These are phyloP conservation scores for Gossypium mustelinum DNA, from an alignment of 345 rosid genomes.

Conservation along the genomic window DNA sequence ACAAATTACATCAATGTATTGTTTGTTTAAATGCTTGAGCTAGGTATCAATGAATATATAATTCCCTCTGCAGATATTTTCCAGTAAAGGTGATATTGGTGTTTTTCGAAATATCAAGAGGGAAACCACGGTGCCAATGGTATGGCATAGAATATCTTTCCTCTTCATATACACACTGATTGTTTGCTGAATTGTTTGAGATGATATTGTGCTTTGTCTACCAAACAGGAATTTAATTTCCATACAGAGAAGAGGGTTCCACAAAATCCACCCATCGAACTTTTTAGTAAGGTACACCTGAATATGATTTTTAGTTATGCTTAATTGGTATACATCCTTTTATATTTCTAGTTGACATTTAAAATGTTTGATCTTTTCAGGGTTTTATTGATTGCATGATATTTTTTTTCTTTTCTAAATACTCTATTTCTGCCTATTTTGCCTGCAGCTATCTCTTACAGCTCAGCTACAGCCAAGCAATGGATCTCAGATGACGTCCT, in stretches of 20 bases:
- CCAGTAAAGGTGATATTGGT: slow-evolving; percentile 79
- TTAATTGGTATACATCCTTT: background rate
- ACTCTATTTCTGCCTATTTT: background rate
- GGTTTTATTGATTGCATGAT: background rate
- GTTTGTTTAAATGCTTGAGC: slow-evolving; percentile 15
- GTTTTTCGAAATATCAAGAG: slow-evolving; percentile 61
- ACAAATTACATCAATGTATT: slow-evolving; percentile 5
- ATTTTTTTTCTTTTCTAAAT: background rate
- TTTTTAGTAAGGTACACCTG: slow-evolving; percentile 75
- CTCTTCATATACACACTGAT: slow-evolving; percentile 1
- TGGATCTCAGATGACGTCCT: slow-evolving; percentile 39
- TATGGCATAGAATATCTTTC: slow-evolving; percentile 23
- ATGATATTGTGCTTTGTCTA: slow-evolving; percentile 13
- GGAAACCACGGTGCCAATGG: slow-evolving; percentile 77
- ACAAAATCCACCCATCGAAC: slow-evolving; percentile 67
- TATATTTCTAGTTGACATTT: background rate
- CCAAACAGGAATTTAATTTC: slow-evolving; percentile 69
- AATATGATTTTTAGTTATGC: background rate
- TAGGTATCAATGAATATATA: background rate
- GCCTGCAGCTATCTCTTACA: slow-evolving; percentile 57
- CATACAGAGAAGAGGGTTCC: slow-evolving; percentile 51
- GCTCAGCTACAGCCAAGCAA: slow-evolving; percentile 49
- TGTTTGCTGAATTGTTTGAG: slow-evolving; percentile 12
- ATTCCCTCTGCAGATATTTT: slow-evolving; percentile 48
- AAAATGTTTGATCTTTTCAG: background rate